Evolutionary conservation across 148 eudicot genomes (phyloP).

Genomic region (Rhododendron mucronatum): DNA sequence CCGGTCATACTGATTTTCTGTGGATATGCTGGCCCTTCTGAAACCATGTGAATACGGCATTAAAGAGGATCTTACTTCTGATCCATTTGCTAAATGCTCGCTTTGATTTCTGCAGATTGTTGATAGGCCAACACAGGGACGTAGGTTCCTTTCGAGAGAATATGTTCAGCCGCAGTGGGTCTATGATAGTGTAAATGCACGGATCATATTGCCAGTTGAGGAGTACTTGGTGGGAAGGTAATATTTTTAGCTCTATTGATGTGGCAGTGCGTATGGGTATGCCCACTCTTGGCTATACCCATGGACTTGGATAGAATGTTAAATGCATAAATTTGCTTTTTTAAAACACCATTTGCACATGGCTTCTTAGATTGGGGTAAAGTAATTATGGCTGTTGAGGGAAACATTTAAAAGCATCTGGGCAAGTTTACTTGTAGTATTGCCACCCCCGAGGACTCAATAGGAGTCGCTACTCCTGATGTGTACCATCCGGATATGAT

Average conservation of each 20-base stretch:
- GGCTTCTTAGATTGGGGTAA: background rate
- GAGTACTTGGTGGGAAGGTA: conserved; percentile 86
- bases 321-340: background rate
- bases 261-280: background rate
- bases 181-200: conserved; percentile 82
- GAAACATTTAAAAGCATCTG: background rate
- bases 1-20: background rate
- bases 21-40: background rate
- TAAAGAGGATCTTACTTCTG: background rate
- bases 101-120: conserved; percentile 57
- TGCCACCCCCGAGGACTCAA: background rate
- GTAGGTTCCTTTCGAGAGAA: conserved; percentile 64
- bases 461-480: background rate
- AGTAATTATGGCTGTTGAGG: background rate
- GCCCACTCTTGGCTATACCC: background rate
- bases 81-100: background rate
- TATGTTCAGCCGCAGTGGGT: conserved; percentile 98
- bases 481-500: background rate
- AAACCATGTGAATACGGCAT: background rate
- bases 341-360: background rate
- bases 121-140: conserved; percentile 78
- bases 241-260: background rate
- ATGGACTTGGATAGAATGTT: background rate
- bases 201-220: conserved; percentile 77
- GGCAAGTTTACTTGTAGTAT: background rate